These are phyloP conservation scores for Penicillium aurantiogriseum DNA, from an alignment of 2,329 filamentous ascomycete species.

Conservation along the genomic window DNA sequence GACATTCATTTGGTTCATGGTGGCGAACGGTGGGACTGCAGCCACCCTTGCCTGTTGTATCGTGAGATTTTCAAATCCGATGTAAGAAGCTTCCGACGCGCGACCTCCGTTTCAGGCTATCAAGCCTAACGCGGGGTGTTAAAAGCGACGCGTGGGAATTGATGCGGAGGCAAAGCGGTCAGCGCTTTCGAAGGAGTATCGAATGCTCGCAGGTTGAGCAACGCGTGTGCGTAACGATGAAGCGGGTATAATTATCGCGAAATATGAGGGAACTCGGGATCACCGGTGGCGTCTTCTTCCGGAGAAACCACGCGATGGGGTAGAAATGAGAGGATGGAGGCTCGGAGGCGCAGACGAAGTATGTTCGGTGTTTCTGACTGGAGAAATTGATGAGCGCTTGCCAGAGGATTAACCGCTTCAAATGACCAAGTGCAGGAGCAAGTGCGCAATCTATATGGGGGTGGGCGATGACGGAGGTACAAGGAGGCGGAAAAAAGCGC, in stretches of 20 bases:
- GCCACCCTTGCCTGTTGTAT: conserved; percentile 36
- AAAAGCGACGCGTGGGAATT: conserved; percentile 17
- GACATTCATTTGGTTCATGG: conserved; percentile 59
- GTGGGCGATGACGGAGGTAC: conserved; percentile 25
- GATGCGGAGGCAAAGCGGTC: conserved; percentile 19
- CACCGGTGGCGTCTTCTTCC: conserved; percentile 11
- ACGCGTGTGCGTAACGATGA: conserved; percentile 6
- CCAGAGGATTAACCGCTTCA: conserved; percentile 5
- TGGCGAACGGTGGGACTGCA: conserved; percentile 33
- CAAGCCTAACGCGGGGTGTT: conserved; percentile 29
- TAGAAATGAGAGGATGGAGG: conserved; percentile 13
- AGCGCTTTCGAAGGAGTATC: conserved; percentile 11
- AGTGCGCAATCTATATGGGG: conserved; percentile 17
- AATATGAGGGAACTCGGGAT: conserved; percentile 1
- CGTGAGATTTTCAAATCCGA: conserved; percentile 30
- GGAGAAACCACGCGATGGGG: conserved; percentile 21
- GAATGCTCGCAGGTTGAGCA: neutral
- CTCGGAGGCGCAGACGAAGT: conserved; percentile 16
- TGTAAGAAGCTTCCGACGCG: conserved; percentile 25
- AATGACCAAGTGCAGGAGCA: conserved; percentile 6
- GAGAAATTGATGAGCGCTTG: conserved; percentile 11
- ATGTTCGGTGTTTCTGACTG: conserved; percentile 5
- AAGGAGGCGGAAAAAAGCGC: conserved; percentile 27
- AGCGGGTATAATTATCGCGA: conserved; percentile 5
- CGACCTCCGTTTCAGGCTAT: conserved; percentile 35